Evolutionary conservation across 208 protist genomes (phyloP).

Genomic region (Herpetomonas muscarum): DNA sequence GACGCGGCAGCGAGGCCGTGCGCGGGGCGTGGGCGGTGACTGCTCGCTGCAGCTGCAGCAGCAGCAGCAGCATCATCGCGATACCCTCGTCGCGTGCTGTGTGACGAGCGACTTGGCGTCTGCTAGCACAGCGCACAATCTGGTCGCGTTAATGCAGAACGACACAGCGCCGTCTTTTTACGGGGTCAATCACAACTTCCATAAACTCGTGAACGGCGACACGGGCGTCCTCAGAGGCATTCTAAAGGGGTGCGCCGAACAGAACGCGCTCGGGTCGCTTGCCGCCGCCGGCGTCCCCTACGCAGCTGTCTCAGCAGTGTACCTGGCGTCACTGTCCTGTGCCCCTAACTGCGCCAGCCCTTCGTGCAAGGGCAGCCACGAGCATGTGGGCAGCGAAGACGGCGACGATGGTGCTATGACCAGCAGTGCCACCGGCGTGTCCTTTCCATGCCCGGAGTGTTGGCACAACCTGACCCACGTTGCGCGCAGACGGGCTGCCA

Average conservation of each 20-base stretch:
- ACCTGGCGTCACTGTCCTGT: conserved; percentile 27
- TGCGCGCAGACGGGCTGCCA: conserved; percentile 29
- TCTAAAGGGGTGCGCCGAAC: conserved; percentile 84
- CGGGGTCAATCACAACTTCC: background rate
- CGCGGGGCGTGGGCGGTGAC: too few relatives aligned
- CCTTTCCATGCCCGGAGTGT: conserved; percentile 76
- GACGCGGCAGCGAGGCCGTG: too few relatives aligned
- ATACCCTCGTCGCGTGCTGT: too few relatives aligned
- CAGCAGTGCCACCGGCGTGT: conserved; percentile 5
- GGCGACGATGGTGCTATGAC: background rate
- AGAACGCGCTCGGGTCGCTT: conserved; percentile 78
- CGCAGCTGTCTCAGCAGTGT: conserved; percentile 37
- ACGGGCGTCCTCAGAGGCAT: conserved; percentile 45
- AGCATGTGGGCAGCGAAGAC: background rate
- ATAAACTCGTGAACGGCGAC: background rate
- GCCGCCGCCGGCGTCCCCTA: conserved; percentile 69
- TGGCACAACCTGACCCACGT: conserved; percentile 60
- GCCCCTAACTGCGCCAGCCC: background rate
- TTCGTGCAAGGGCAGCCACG: background rate
- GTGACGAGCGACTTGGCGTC: too few relatives aligned
- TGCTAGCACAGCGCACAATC: too few relatives aligned
- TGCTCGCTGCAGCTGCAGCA: too few relatives aligned
- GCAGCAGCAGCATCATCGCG: background rate
- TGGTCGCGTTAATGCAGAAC: conserved; percentile 20
- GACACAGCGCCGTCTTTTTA: conserved; percentile 10